A percentile compares a stretch with the other conserved stretches of the same genome.
Evolutionary conservation across 495 filamentous ascomycete species (phyloP).

Genomic region (Penicillium longicatenatum): DNA sequence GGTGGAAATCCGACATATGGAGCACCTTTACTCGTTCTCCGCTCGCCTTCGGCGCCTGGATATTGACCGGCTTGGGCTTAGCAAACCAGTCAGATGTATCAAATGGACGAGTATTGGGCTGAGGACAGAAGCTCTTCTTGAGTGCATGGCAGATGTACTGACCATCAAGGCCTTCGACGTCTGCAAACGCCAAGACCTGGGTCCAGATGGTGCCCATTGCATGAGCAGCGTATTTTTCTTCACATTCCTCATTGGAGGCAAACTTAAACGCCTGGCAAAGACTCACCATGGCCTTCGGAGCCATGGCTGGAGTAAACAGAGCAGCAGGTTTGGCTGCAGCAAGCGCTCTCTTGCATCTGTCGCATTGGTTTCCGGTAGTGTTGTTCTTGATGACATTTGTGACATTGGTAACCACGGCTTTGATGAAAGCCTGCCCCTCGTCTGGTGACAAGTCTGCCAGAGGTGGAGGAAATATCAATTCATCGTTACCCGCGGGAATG

Average conservation of each 20-base stretch:
- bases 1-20: constrained; percentile 61
- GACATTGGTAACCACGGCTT: constrained; percentile 43
- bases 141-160: constrained; percentile 59
- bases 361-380: constrained; percentile 44
- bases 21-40: constrained; percentile 59
- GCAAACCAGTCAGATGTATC: constrained; percentile 51
- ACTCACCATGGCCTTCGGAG: constrained; percentile 52
- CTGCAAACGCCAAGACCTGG: constrained; percentile 56
- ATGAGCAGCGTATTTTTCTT: constrained; percentile 43
- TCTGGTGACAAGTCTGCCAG: constrained; percentile 40
- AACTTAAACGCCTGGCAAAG: constrained; percentile 51
- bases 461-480: constrained; percentile 49
- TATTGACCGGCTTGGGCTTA: constrained; percentile 55
- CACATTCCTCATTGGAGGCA: constrained; percentile 45
- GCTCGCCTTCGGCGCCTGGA: constrained; percentile 42
- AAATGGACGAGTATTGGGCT: constrained; percentile 44
- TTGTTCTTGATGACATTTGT: constrained; percentile 44
- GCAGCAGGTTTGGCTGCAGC: constrained; percentile 53
- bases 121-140: constrained; percentile 46
- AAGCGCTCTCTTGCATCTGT: constrained; percentile 54
- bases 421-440: constrained; percentile 43
- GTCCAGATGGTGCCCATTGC: constrained; percentile 59
- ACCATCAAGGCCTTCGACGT: constrained; percentile 58
- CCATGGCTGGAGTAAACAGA: constrained; percentile 44
- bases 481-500: constrained; percentile 53